Percentiles rank a stretch among this genome's conserved stretches.
phyloP scores from a whole-genome alignment of 164 flowering plant genomes.

The Magnolia sinica region DNA sequence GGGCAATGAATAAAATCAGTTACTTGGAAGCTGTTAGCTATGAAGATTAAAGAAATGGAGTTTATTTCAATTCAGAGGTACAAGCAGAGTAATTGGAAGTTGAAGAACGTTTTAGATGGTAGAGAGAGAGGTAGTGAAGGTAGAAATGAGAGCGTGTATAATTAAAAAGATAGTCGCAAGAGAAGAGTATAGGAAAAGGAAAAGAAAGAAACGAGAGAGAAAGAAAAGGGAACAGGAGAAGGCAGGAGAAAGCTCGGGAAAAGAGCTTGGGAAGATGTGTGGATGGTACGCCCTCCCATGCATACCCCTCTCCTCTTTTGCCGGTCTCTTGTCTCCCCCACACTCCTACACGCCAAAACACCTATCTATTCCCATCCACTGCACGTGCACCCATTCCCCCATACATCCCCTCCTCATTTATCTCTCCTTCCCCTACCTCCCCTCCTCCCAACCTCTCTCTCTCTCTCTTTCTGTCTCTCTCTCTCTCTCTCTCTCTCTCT shows the following conservation, averaged over 20 bases:
- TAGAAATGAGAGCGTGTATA: neutral
- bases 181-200: neutral
- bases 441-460: constrained; percentile 16
- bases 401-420: neutral
- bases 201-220: neutral
- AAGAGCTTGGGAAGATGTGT: neutral
- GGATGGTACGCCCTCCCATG: constrained; percentile 18
- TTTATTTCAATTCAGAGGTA: too few species aligned
- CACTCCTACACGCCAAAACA: constrained; percentile 26
- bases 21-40: neutral
- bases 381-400: constrained; percentile 13
- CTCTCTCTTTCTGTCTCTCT: constrained; percentile 19
- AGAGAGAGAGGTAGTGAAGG: neutral
- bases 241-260: constrained; percentile 1
- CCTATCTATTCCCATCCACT: constrained; percentile 15
- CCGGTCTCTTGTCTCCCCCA: constrained; percentile 37
- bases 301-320: constrained; percentile 14
- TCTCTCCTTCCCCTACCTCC: neutral
- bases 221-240: neutral
- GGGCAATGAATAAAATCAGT: neutral
- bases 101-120: neutral
- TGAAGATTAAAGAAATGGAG: neutral
- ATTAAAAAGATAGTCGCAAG: neutral
- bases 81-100: neutral
- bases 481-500: constrained; percentile 16